Percentiles rank a stretch among this genome's conserved stretches.
phyloP scores from a whole-genome alignment of 2,329 filamentous ascomycete genomes.

The Alternaria consortialis region DNA sequence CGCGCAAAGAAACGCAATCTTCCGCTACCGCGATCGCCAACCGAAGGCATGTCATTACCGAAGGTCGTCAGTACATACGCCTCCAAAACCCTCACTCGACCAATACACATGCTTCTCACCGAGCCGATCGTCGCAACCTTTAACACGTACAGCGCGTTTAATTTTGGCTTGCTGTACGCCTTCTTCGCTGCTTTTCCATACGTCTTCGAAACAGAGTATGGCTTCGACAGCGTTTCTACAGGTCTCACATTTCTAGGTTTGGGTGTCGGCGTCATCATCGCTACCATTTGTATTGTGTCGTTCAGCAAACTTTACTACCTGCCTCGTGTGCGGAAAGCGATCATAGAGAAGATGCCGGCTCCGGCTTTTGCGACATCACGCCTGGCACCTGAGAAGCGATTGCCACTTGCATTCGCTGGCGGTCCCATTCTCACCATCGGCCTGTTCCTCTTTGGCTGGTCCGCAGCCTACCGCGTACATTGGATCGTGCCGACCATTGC shows the following conservation, averaged over 20 bases:
- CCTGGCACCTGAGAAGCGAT: constrained; percentile 41
- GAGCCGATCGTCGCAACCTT: constrained; percentile 36
- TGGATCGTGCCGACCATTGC: constrained; percentile 52
- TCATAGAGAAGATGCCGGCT: not conserved
- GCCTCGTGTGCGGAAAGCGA: constrained; percentile 4
- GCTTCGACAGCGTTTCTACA: constrained; percentile 13
- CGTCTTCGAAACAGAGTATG: constrained; percentile 29
- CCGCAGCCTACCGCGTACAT: constrained; percentile 44
- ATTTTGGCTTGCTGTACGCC: constrained; percentile 35
- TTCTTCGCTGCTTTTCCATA: constrained; percentile 38
- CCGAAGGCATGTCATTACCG: constrained; percentile 13
- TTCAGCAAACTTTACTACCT: constrained; percentile 14
- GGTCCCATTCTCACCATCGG: constrained; percentile 42
- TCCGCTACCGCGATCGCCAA: constrained; percentile 11
- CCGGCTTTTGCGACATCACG: constrained; percentile 20
- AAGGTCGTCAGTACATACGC: constrained; percentile 12
- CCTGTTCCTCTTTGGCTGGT: constrained; percentile 55
- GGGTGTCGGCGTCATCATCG: constrained; percentile 12
- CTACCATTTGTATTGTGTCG: constrained; percentile 1
- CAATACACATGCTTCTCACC: constrained; percentile 54
- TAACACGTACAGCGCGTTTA: constrained; percentile 34
- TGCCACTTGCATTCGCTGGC: constrained; percentile 49
- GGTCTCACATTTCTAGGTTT: constrained; percentile 19
- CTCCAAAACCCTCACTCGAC: constrained; percentile 53
- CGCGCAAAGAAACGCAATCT: constrained; percentile 35